Conservation (phyloP, 805 yeast species). For the Kodamaea lidongshanica region DNA sequence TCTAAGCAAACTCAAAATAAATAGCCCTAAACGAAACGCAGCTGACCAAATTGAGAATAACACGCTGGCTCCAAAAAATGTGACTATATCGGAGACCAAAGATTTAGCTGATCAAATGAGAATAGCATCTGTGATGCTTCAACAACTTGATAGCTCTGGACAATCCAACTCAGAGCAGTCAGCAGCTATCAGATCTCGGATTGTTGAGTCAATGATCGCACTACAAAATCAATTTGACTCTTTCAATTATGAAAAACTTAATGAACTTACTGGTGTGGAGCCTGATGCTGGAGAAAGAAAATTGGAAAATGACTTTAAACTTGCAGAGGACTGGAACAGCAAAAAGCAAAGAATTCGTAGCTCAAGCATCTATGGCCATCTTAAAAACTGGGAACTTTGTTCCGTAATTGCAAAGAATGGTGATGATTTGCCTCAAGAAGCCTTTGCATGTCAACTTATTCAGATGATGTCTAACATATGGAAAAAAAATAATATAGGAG, state of each 20-base stretch:
- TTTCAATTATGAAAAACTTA: constrained; percentile 27
- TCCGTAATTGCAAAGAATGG: constrained; percentile 97
- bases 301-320: constrained; percentile 82
- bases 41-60: constrained; percentile 1
- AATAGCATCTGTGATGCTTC: constrained; percentile 90
- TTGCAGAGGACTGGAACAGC: constrained; percentile 90
- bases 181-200: constrained; percentile 15
- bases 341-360: constrained; percentile 76
- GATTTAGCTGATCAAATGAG: constrained; percentile 88
- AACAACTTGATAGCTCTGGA: constrained; percentile 78
- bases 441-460: constrained; percentile 93
- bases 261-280: constrained; percentile 66
- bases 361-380: constrained; percentile 75
- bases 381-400: constrained; percentile 89
- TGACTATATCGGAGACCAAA: constrained; percentile 18
- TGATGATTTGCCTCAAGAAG: constrained; percentile 92
- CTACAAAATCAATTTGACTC: constrained; percentile 38
- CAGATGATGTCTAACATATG: constrained; percentile 82
- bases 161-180: constrained; percentile 42
- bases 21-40: constrained; percentile 5
- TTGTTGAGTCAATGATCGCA: constrained; percentile 27
- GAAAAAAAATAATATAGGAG: constrained; percentile 60
- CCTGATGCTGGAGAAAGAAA: constrained; percentile 72
- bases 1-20: constrained; percentile 8
- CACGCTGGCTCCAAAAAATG: background rate